Base-by-base conservation (phyloP, 495 filamentous ascomycete species). In the Penicillium taxi region DNA sequence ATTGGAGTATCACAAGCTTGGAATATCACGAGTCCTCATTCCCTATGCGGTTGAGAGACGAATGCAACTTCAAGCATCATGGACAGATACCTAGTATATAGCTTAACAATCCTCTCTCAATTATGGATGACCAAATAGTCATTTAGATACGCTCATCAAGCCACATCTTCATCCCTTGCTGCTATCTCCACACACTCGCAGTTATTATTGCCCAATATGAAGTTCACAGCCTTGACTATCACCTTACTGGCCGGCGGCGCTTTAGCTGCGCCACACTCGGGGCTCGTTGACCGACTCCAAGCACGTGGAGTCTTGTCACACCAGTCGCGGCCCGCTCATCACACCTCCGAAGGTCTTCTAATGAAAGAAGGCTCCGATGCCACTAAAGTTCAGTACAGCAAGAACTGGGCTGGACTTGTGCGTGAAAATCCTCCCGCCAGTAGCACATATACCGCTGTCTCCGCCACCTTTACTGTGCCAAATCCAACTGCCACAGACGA, bases 371-470 rank as follows among this genome's bases (percentile, higher is more conserved):
- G 30, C 5, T 35, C 29, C 29, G 39, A 35, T 12, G 32, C 32
- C 6, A 37, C 48, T 18, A 43, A 55, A 4, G 50, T 64, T 22
- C 53, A 68, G 29, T 79, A 78, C 52, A 70, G 63, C 48, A 66
- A 61, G n/a, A 80, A 78, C 59, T 80, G 75, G 75, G 69, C 71
- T 9, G 75, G 75, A 31, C 67, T 69, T 8, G 74, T 76, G 7
- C 64, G 71, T 24, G 69, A 66, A 21, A 6, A 62, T 17, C 52
- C 66, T 20, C 61, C 67, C 41, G 25, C 53, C 0, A 58, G 59
- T n/a, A 60, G 49, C 8, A 66, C 63, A 17, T 78, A 70, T 45
- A 74, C 56, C 9, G 54, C 57, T 18, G 75, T 78, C 6, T 66
- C 67, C 2, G 76, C 67, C 8, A 75, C 64, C 6, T 72, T 80